These are phyloP conservation scores for Phytophthora pinifolia DNA, from an alignment of 352 stramenopile species.

Conservation along the genomic window DNA sequence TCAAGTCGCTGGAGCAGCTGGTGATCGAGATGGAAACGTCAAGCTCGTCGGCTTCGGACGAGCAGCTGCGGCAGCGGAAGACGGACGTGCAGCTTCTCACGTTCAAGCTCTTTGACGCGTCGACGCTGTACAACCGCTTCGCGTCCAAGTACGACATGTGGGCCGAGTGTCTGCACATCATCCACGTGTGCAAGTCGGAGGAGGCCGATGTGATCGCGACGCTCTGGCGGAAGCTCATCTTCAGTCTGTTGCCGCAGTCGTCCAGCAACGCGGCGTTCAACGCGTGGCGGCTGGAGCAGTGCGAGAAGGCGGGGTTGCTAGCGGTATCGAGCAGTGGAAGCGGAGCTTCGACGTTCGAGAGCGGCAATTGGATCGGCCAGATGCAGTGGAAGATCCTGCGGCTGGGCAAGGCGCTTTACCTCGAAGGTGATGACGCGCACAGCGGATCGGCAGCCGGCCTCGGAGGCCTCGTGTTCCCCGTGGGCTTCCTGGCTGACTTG, in stretches of 20 bases:
- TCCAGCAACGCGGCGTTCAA: conserved; percentile 72
- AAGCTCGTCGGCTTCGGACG: conserved; percentile 33
- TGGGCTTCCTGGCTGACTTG: conserved; percentile 71
- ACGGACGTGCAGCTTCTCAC: conserved; percentile 68
- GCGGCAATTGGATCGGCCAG: conserved; percentile 78
- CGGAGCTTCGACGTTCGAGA: conserved; percentile 65
- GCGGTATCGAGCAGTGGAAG: conserved; percentile 30
- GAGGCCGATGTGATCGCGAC: conserved; percentile 65
- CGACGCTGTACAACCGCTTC: conserved; percentile 86
- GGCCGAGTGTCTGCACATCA: conserved; percentile 86
- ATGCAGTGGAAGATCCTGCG: conserved; percentile 76
- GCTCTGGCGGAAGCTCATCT: conserved; percentile 79
- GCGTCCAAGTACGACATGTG: conserved; percentile 87
- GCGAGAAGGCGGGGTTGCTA: conserved; percentile 56
- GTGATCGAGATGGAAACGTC: conserved; percentile 66
- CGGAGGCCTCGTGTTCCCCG: conserved; percentile 68
- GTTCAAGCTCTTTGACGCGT: conserved; percentile 79
- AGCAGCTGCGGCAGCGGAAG: conserved; percentile 51
- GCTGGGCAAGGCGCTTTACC: conserved; percentile 73
- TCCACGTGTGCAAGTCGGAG: conserved; percentile 83
- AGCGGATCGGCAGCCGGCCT: conserved; percentile 35
- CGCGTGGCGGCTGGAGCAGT: conserved; percentile 67
- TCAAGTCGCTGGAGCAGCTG: conserved; percentile 73
- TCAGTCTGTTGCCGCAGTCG: conserved; percentile 64
- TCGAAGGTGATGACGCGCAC: conserved; percentile 53